Base-by-base conservation (phyloP, 495 filamentous ascomycete species). In the Hypoxylon cercidicola region DNA sequence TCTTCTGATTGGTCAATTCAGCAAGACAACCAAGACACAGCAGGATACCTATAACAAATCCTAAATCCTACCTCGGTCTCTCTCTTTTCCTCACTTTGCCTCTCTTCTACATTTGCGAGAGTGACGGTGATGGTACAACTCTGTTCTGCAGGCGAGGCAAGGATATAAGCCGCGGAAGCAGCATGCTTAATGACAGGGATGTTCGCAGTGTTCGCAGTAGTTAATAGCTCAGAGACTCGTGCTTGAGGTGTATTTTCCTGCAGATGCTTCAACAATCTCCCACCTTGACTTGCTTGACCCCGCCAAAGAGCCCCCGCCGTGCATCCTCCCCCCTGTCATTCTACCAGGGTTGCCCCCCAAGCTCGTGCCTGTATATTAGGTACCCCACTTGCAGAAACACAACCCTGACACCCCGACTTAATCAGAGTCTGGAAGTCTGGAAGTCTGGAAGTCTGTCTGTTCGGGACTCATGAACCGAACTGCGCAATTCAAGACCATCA, bases 281-380 rank as follows among this genome's bases (percentile, higher is more conserved):
- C 9, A 7, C 7, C 9, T 11, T 32, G 30, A 11, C 30, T 32
- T 37, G 18, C 48, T 70, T 43, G 10, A 66, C 63, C 67, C 67
- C 63, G 62, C 67, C 63, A 70, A 69, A 67, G 66, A 69, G 62
- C 47, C 58, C 58, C 63, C 56, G 47, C 62, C 28, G 41, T 62
- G 39, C 56, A 32, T 56, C 20, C 18, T 46, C 8, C 45, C 46
- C 65, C 60, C 46, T 60, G 55, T 63, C 59, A 53, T 55, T 8
- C 10, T 32, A 32, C 30, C 30, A 32, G 30, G 30, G 9, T 25
- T 23, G 16, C 46, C 46, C 45, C 23, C 47, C 21, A 21, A 53
- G 30, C 35, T 43, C 16, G n/a, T 20, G 4, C 37, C 32, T 21
- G 41, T 21, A 5, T 25, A 5, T 2, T 25, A 25, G 23, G 23